Base-by-base conservation (phyloP, 2,329 filamentous ascomycete genomes). In the Colletotrichum phormii region DNA sequence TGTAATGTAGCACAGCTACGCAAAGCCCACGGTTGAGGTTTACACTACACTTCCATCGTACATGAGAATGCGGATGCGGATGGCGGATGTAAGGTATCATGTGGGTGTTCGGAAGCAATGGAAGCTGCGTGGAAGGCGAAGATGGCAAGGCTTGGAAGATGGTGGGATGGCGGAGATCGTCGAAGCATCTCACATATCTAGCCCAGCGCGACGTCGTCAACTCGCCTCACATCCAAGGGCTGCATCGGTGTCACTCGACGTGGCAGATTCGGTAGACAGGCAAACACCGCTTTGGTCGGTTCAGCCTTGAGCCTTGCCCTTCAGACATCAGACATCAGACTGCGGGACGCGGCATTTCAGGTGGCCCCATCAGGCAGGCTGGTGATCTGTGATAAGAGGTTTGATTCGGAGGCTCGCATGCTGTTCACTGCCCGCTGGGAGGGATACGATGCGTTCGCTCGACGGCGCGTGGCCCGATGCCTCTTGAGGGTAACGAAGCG, bases 121-220 rank as follows among this genome's bases (percentile, higher is more conserved):
- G 66, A 71, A 72, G 42, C 58, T 61, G 60, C 62, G 15, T 65
- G 66, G 66, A 72, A 72, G 66, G 49, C 54, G 55, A 70, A 61
- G 49, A 57, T 42, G 60, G 51, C 57, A 61, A 57, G 37, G 42
- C 64, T 24, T 42, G 15, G 37, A 15, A 42, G 37, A 42, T n/a
- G 37, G 54, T 22, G 31, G 24, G 59, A 54, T 29, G 18, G 22
- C n/a, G 12, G 60, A 13, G 3, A 18, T 46, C 24, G 29, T 33
- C 26, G 33, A 42, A 22, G n/a, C 57, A 37, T 11, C 22, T 26
- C 18, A 49, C n/a, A 15, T 13, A 33, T 18, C 5, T 13, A 26
- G 58, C 6, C 37, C 55, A 8, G 29, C 6, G 24, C 9, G 22
- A 49, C 58, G 24, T 67, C 26, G 26, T 67, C 64, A 62, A 29